Base-by-base conservation (phyloP, 805 yeast genomes). In the Candida vaughaniae region DNA sequence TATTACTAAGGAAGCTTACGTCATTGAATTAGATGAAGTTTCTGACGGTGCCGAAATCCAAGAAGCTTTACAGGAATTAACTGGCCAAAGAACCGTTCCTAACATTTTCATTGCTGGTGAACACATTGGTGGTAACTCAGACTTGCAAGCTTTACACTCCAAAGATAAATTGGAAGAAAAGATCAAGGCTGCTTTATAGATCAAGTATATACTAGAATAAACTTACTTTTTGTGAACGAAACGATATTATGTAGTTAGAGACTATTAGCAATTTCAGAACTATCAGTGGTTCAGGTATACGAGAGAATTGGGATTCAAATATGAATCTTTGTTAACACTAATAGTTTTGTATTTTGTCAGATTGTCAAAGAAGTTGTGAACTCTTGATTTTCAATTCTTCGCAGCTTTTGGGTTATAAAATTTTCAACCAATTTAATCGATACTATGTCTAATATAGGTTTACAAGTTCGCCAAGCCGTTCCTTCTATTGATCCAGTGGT, bases 71-170 rank as follows among this genome's bases (percentile, higher is more conserved):
- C 61, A 58, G 36, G 78, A 83, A 57, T 62, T 88, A 42, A 85
- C 95, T 26, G 93, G 95, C 42, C 98, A 91, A 73, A 76, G 80
- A 49, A 88, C 97, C 26, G 98, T 91, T 45, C 99, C 99, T 45
- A 89, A 85, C 60, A 76, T 91, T 51, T 91, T 84, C 69, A 88
- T 91, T 60, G 80, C 73, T 32, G 96, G 96, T 43, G 75, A 90
- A 66, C 96, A 89, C 71, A 79, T 91, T 55, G 99, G 99, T 43
- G 99, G 99, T 45, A 87, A 89, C 75, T 82, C 90, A 26, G 96
- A 87, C 51, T 69, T 91, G 47, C 95, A 89, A 66, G 71, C 75
- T 36, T 74, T 90, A 59, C 71, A 77, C 49, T 71, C 79, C 16
- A 52, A 62, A 31, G 93, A 84, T 50, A 58, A 80, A 62, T 75